Base-by-base conservation (phyloP, 2,329 filamentous ascomycete species). In the Huntiella bhutanensis region DNA sequence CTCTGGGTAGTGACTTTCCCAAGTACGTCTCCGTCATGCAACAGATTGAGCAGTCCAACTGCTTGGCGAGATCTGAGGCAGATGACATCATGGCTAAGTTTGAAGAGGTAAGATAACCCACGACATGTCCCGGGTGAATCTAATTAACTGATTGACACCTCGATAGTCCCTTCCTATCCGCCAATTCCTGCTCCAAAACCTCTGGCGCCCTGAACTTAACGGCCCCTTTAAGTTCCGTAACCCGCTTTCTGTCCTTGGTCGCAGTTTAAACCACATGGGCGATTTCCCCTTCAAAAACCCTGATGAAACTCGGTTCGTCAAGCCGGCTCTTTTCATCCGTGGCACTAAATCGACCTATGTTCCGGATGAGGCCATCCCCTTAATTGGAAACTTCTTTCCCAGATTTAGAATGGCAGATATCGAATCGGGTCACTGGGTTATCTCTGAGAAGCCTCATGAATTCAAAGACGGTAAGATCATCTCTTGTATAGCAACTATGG, bases 161-260 rank as follows among this genome's bases (percentile, higher is more conserved):
- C 4, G 12, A 57, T 45, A 77, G 67, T 75, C 79, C 11, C 61
- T 92, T 4, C 66, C 77, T 0, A 80, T 98, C 53, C 79, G 91
- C 2, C 87, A 95, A 57, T 98, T 96, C 60, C 71, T 98, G 12
- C 73, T 98, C 1, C 84, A 82, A 8, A 98, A 96, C 58, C 67
- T 96, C 35, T 62, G 80, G 53, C 73, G 77, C 4, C 66, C 69
- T 0, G 36, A 54, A 6, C 62, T 59, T 12, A 63, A 68, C 43
- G 66, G 71, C 32, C 66, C 66, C 2, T 71, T 81, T 54, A 77
- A 73, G 54, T 95, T 91, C 63, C 74, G 83, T 22, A 76, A 96
- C 3, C 88, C 91, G 0, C 64, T 98, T 8, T 68, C 71, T 41
- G 77, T 74, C 3, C 65, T 98, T 0, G 77, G 70, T 3, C 67